Evolutionary conservation across 257 asterid species (phyloP).

Genomic region (Solanum lycopersicoides): DNA sequence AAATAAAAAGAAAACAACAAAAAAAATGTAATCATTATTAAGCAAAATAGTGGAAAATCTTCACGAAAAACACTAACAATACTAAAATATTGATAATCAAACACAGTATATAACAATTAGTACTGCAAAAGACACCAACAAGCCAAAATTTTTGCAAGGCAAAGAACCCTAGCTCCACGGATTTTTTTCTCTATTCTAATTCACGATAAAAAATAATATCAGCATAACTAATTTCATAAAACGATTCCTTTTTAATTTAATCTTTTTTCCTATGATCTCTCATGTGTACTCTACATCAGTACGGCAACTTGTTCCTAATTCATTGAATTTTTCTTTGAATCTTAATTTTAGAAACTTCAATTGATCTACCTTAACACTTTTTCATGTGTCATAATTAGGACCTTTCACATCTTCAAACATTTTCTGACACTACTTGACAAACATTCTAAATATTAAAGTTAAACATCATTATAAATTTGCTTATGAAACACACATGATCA

Average conservation of each 20-base stretch:
- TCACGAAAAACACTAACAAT: background rate
- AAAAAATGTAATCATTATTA: too few relatives aligned
- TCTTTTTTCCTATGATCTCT: background rate
- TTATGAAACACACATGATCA: background rate
- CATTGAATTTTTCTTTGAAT: background rate
- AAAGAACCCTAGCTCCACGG: background rate
- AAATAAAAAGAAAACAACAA: too few relatives aligned
- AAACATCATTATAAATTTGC: background rate
- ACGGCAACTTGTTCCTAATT: background rate
- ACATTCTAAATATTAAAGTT: background rate
- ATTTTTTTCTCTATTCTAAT: background rate
- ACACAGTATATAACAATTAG: background rate
- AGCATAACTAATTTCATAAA: background rate
- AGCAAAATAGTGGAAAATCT: too few relatives aligned
- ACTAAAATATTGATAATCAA: too few relatives aligned
- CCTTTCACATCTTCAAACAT: background rate
- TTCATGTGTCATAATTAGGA: background rate
- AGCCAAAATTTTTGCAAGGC: background rate
- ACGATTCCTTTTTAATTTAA: background rate
- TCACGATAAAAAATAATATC: background rate
- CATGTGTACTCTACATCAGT: background rate
- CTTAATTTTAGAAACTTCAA: background rate
- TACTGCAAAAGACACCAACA: background rate
- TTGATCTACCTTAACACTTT: background rate
- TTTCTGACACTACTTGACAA: background rate